Evolutionary conservation across 352 stramenopile species (phyloP), one percentile per base, ranked within the genome.

Genomic region (Globisporangium cylindrosporum): DNA sequence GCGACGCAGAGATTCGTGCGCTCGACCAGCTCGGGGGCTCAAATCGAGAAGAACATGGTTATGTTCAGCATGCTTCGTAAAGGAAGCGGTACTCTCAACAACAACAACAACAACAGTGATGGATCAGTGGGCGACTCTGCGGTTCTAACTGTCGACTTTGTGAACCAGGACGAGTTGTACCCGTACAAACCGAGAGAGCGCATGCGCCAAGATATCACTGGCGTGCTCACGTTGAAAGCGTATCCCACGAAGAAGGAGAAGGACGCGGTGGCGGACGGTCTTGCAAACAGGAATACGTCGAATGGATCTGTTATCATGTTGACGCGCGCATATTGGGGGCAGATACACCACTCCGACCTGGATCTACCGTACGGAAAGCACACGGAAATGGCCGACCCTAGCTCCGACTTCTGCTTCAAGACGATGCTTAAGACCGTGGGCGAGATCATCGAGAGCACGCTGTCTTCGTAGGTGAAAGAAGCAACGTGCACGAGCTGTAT

Each of bases 1-100:
- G 32, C 27, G 29, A 51, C 22, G 3, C 61, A 66, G 27, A 22
- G 61, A 5, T 46, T 66, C 14, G 48, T 66, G 48, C 61, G 61
- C 10, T 24, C 29, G 6, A 34, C 22, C 4, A 24, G 20, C 46
- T 66, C 25, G 10, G 48, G 61, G 1, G 7, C 80, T 4, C 55
- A 81, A 9, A 59, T 84, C 38, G 78, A 78, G 57, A 77, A 76
- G 56, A 88, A 84, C 59, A 75, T 62, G n/a, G 65, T 77, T 58
- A 68, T 76, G 27, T 77, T 74, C 59, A 62, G 67, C 14, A 56
- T 29, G 27, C 27, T 29, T 29, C 27, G 27, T 29, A 29, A 29
- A 29, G 27, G 27, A 29, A 29, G 27, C 27, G 27, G 27, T 29
- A 3, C 27, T 29, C 1, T 29, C 27, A 29, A 29, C 2, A 29